Percentiles rank a stretch among this genome's conserved stretches.
Evolutionary conservation across 805 yeast genomes (phyloP).

Genomic region (Myxozyma monticola): DNA sequence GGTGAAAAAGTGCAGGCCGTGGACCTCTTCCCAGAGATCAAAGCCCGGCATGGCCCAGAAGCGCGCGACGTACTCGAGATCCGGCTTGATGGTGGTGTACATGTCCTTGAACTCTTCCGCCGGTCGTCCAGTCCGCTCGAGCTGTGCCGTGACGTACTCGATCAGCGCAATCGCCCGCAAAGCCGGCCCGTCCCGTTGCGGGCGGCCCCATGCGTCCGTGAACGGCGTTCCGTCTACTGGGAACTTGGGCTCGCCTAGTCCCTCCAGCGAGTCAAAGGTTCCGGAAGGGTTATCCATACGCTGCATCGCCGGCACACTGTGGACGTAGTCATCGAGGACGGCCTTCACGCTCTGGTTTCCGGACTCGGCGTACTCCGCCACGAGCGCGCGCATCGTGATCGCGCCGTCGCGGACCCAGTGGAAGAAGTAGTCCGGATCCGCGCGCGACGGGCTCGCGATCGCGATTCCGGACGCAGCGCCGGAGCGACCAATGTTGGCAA

Average conservation of each 20-base stretch:
- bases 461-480: conserved; percentile 66
- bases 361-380: conserved; percentile 54
- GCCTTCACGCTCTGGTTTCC: conserved; percentile 33
- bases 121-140: conserved; percentile 35
- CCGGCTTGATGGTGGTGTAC: conserved; percentile 59
- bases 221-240: conserved; percentile 64
- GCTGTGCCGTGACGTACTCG: conserved; percentile 52
- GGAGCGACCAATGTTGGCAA: conserved; percentile 58
- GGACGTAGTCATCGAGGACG: conserved; percentile 60
- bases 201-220: conserved; percentile 81
- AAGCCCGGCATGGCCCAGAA: conserved; percentile 71
- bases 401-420: conserved; percentile 95
- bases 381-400: conserved; percentile 58
- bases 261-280: conserved; percentile 43
- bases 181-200: conserved; percentile 95
- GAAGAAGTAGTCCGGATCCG: conserved; percentile 74
- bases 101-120: conserved; percentile 45
- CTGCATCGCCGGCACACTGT: conserved; percentile 61
- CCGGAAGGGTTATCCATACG: conserved; percentile 72
- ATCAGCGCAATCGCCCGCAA: conserved; percentile 67
- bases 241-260: conserved; percentile 91
- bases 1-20: conserved; percentile 77
- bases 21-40: conserved; percentile 91
- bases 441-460: conserved; percentile 78
- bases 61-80: conserved; percentile 59